phyloP scores from a whole-genome alignment of 2,329 filamentous ascomycete species.

The Penicillium sp. region DNA sequence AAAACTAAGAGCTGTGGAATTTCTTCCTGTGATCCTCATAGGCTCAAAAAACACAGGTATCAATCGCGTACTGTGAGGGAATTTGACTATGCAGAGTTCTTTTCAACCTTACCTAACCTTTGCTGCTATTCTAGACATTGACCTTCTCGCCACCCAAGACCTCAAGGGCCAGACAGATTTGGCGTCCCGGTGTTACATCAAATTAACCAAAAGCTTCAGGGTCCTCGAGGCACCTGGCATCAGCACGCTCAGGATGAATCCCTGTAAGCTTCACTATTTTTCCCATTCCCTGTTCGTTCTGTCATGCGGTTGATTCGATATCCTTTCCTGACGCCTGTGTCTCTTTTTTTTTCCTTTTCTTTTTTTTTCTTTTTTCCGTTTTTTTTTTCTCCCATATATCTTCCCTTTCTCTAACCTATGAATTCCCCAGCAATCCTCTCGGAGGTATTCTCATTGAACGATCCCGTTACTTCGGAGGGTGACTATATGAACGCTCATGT shows the following conservation, averaged over 20 bases:
- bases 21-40: neutral
- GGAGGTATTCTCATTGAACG: conserved; percentile 39
- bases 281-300: neutral
- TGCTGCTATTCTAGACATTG: conserved; percentile 12
- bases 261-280: conserved; percentile 17
- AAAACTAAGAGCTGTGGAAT: neutral
- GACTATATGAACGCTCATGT: conserved; percentile 40
- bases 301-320: conserved; percentile 8
- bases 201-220: conserved; percentile 17
- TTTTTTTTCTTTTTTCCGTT: neutral
- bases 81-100: neutral
- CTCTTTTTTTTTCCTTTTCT: conserved; percentile 10
- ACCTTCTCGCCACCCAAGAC: conserved; percentile 14
- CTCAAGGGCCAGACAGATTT: conserved; percentile 17
- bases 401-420: conserved; percentile 6
- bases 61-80: conserved; percentile 12
- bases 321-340: neutral
- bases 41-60: neutral
- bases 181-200: conserved; percentile 24
- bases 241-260: conserved; percentile 24
- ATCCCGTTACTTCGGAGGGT: conserved; percentile 38
- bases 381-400: conserved; percentile 15
- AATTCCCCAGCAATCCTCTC: conserved; percentile 30
- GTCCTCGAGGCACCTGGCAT: conserved; percentile 24
- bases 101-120: conserved; percentile 14